A percentile compares a stretch with the other conserved stretches of the same genome.
These are phyloP conservation scores for Lactarius trivialis DNA, from an alignment of 768 basidiomycete genomes.

Conservation along the genomic window DNA sequence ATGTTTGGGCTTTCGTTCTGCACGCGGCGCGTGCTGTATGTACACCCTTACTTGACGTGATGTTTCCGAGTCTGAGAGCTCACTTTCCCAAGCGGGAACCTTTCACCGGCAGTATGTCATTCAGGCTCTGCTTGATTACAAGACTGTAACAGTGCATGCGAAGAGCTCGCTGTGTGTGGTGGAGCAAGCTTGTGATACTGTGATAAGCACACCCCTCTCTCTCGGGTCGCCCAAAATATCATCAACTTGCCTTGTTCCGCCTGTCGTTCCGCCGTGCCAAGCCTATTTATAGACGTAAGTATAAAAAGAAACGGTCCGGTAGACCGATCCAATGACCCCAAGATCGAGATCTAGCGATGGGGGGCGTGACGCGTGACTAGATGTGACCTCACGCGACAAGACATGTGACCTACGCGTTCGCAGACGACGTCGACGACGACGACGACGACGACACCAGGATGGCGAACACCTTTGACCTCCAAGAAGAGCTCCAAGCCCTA, in stretches of 20 bases:
- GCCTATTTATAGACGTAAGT: too few species aligned
- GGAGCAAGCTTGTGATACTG: not conserved
- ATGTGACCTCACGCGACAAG: slow-evolving; percentile 8
- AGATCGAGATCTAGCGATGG: too few species aligned
- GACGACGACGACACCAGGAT: slow-evolving; percentile 15
- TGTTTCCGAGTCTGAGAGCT: not conserved
- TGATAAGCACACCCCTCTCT: too few species aligned
- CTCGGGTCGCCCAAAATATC: too few species aligned
- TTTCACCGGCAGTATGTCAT: not conserved
- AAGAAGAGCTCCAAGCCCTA: slow-evolving; percentile 66
- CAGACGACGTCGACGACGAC: not conserved
- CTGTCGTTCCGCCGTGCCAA: too few species aligned
- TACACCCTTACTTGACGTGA: not conserved
- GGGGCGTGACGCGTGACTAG: not conserved
- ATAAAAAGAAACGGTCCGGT: too few species aligned
- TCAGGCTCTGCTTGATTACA: not conserved
- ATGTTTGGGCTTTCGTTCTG: not conserved
- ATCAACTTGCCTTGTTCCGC: too few species aligned
- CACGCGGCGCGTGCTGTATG: not conserved
- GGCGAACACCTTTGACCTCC: slow-evolving; percentile 55
- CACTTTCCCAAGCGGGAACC: not conserved
- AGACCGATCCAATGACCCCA: too few species aligned
- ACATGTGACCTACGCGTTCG: slow-evolving; percentile 10
- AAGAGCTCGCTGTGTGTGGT: not conserved
- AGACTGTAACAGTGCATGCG: not conserved